Conservation (phyloP, 306 rosid genomes). For the Vachellia collinsii region DNA sequence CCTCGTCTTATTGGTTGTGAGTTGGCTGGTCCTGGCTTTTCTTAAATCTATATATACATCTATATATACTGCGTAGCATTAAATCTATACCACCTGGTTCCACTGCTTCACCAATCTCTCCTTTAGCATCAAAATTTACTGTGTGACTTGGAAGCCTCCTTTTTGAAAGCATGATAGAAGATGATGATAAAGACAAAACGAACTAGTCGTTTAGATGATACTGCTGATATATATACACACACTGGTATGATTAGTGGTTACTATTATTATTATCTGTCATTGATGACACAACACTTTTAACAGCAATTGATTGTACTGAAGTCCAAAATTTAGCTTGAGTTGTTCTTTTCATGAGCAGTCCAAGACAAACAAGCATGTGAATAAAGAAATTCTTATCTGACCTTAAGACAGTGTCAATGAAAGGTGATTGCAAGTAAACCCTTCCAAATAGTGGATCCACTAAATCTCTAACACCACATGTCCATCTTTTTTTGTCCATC, state of each 20-base stretch:
- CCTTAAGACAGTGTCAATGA: not conserved
- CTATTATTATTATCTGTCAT: conserved; percentile 29
- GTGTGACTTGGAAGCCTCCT: not conserved
- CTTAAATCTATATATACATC: not conserved
- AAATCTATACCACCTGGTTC: not conserved
- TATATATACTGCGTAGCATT: not conserved
- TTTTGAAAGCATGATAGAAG: conserved; percentile 6
- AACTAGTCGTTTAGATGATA: conserved; percentile 12
- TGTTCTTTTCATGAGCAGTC: not conserved
- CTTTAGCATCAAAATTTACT: not conserved
- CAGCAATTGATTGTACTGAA: conserved; percentile 43
- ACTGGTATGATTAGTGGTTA: conserved; percentile 18
- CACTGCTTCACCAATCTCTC: not conserved
- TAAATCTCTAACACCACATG: not conserved
- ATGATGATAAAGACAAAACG: conserved; percentile 29
- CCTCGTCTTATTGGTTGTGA: not conserved
- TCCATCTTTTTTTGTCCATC: not conserved
- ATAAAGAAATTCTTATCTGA: not conserved
- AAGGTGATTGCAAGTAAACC: not conserved
- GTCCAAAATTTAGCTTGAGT: conserved; percentile 4
- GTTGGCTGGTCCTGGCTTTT: conserved; percentile 24
- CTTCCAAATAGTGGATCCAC: not conserved
- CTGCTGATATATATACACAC: not conserved
- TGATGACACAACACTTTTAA: conserved; percentile 27
- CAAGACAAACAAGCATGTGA: not conserved